These are phyloP conservation scores for Byssothecium circinans DNA, from an alignment of 2,329 filamentous ascomycete genomes.

Conservation along the genomic window DNA sequence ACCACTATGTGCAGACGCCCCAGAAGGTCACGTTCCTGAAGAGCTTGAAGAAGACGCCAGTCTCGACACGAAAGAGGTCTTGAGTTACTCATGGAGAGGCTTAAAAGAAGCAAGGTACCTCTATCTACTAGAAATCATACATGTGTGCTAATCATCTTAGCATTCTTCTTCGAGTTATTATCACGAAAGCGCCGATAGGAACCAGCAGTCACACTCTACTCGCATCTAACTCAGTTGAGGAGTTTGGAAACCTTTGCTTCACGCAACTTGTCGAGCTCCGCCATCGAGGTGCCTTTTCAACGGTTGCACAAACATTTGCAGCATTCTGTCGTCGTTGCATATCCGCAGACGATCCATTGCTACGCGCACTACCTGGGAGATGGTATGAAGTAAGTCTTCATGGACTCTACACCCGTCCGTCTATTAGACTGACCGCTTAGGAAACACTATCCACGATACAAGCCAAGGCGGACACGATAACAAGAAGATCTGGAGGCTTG, in stretches of 20 bases:
- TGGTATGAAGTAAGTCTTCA: conserved; percentile 65
- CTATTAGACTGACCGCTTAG: conserved; percentile 42
- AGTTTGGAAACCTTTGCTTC: conserved; percentile 75
- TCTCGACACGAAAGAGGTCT: conserved; percentile 79
- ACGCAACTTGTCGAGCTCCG: conserved; percentile 79
- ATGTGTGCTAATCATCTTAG: conserved; percentile 48
- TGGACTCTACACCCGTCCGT: not conserved
- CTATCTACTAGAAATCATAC: not conserved
- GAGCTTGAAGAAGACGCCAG: conserved; percentile 72
- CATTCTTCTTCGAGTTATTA: conserved; percentile 62
- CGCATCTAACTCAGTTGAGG: conserved; percentile 57
- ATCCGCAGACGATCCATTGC: conserved; percentile 51
- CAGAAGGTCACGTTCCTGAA: conserved; percentile 81
- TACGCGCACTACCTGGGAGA: conserved; percentile 55
- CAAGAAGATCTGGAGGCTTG: conserved; percentile 87
- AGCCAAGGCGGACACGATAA: conserved; percentile 75
- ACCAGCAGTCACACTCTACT: conserved; percentile 21
- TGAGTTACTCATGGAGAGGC: conserved; percentile 94
- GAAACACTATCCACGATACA: conserved; percentile 70
- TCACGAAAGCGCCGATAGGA: conserved; percentile 43
- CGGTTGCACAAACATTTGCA: conserved; percentile 85
- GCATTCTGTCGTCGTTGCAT: conserved; percentile 72
- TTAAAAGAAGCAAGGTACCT: conserved; percentile 87
- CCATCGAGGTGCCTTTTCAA: conserved; percentile 90
- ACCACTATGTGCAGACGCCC: conserved; percentile 89